These are phyloP conservation scores for Atractiella rhizophila DNA, from an alignment of 768 basidiomycete genomes.

Conservation along the genomic window DNA sequence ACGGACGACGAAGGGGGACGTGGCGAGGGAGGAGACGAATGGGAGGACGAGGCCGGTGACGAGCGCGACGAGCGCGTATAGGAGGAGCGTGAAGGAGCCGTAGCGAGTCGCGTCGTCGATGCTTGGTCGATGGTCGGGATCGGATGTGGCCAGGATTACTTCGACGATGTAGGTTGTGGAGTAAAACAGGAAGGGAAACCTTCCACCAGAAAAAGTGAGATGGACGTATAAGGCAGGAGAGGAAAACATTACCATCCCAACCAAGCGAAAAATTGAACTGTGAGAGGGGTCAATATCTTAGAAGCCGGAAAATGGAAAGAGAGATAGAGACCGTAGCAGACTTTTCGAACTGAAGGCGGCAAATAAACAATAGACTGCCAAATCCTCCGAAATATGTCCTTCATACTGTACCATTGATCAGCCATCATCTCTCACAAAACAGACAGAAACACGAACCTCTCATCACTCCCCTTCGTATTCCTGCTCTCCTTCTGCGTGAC, in stretches of 20 bases:
- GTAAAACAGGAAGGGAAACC: neutral
- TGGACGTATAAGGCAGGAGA: neutral
- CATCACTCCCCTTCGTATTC: conserved; percentile 15
- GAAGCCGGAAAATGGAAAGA: neutral
- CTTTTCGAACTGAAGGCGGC: conserved; percentile 11
- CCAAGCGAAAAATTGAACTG: conserved; percentile 16
- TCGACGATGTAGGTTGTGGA: conserved; percentile 14
- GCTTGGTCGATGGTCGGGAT: conserved; percentile 13
- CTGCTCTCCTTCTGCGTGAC: conserved; percentile 37
- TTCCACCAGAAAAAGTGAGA: neutral
- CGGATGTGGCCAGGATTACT: conserved; percentile 1
- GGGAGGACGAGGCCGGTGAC: conserved; percentile 44
- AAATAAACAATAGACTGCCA: conserved; percentile 3
- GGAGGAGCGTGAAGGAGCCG: conserved; percentile 61
- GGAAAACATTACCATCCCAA: conserved; percentile 12
- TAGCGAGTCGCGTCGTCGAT: conserved; percentile 46
- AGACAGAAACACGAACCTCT: conserved; percentile 17
- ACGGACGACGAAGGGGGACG: conserved; percentile 1
- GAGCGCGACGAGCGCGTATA: conserved; percentile 44
- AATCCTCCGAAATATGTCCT: conserved; percentile 22
- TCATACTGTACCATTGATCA: neutral
- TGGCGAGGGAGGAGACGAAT: conserved; percentile 24
- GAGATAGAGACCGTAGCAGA: conserved; percentile 10
- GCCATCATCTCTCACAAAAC: conserved; percentile 2
- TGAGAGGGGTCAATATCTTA: neutral